These are phyloP conservation scores for Chenopodium berlandieri DNA, from an alignment of 148 eudicot species.

Conservation along the genomic window DNA sequence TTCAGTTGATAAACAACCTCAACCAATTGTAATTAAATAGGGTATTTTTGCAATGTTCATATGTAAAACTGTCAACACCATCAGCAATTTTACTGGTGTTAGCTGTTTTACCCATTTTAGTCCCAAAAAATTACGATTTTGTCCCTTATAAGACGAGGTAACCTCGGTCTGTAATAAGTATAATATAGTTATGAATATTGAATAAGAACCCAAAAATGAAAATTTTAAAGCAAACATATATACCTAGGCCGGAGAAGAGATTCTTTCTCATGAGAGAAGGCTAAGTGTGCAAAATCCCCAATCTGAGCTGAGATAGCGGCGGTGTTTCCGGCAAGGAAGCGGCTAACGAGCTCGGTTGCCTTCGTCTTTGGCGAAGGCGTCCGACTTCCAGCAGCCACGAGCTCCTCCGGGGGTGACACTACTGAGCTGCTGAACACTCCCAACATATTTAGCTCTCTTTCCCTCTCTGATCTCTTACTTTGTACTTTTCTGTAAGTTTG, in stretches of 20 bases:
- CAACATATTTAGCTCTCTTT: slow-evolving; percentile 40
- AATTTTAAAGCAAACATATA: too few relatives aligned
- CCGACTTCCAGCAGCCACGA: slow-evolving; percentile 86
- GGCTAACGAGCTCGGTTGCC: slow-evolving; percentile 52
- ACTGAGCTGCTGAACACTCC: slow-evolving; percentile 86
- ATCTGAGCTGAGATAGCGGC: slow-evolving; percentile 62
- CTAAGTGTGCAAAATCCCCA: slow-evolving; percentile 65
- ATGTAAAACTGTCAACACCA: too few relatives aligned
- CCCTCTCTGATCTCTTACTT: not conserved
- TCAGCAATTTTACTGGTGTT: too few relatives aligned
- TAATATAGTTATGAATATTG: too few relatives aligned
- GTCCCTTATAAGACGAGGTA: too few relatives aligned
- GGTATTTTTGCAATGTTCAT: too few relatives aligned
- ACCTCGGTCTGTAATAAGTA: too few relatives aligned
- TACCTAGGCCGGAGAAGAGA: slow-evolving; percentile 73
- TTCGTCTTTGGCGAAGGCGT: slow-evolving; percentile 87
- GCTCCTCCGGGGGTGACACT: slow-evolving; percentile 85
- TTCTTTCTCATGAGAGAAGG: slow-evolving; percentile 62
- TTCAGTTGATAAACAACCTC: too few relatives aligned
- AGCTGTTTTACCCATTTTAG: too few relatives aligned
- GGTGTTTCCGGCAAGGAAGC: slow-evolving; percentile 44
- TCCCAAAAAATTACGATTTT: too few relatives aligned
- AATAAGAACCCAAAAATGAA: too few relatives aligned
- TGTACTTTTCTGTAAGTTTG: not conserved
- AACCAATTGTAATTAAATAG: too few relatives aligned